These are phyloP conservation scores for Cetraspora pellucida DNA, from an alignment of 192 early-diverging fungal species.

Conservation along the genomic window DNA sequence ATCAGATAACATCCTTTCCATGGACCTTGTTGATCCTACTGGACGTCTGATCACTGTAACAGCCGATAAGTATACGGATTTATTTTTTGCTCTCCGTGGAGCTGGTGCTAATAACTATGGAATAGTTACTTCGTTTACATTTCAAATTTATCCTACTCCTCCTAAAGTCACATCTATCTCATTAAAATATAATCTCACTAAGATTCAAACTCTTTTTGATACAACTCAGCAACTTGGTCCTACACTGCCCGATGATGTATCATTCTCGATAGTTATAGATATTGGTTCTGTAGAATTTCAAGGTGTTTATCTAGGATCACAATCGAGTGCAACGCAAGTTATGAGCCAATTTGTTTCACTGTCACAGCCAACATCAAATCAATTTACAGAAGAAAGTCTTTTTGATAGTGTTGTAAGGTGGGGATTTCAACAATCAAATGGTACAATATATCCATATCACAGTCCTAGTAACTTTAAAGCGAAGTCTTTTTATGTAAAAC, in stretches of 20 bases:
- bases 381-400: conserved; percentile 33
- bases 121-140: conserved; percentile 47
- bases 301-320: conserved; percentile 41
- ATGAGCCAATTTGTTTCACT: background rate
- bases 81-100: conserved; percentile 67
- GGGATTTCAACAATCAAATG: conserved; percentile 12
- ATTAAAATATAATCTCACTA: conserved; percentile 31
- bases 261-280: conserved; percentile 33
- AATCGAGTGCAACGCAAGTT: conserved; percentile 21
- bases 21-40: conserved; percentile 48
- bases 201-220: conserved; percentile 33
- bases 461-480: conserved; percentile 37
- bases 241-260: conserved; percentile 36
- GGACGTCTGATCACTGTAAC: conserved; percentile 51
- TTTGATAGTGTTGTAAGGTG: conserved; percentile 41
- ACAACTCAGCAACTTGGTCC: conserved; percentile 32
- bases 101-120: conserved; percentile 58
- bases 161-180: conserved; percentile 42
- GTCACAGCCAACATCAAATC: background rate
- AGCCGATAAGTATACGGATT: conserved; percentile 47
- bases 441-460: background rate
- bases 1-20: conserved; percentile 51
- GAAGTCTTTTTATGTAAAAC: conserved; percentile 35
- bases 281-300: conserved; percentile 26
- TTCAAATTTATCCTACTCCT: conserved; percentile 38